Percentiles rank a stretch among this genome's conserved stretches.
phyloP scores from a whole-genome alignment of 2,329 filamentous ascomycete genomes.

The Diplodia intermedia region DNA sequence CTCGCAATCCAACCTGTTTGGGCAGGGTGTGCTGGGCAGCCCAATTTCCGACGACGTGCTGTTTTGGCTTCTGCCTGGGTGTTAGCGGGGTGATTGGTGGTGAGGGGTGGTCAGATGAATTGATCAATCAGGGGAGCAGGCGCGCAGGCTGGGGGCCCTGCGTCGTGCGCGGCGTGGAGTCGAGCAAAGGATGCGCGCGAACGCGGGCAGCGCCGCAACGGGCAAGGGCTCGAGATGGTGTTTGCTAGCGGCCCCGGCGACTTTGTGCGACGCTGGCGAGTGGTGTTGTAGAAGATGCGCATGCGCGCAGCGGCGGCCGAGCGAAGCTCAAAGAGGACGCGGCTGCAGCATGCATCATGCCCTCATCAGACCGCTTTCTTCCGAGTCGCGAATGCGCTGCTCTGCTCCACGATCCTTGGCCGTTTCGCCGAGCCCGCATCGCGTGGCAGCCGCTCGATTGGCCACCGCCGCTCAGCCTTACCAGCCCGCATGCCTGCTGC shows the following conservation, averaged over 20 bases:
- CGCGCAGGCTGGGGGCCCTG: constrained; percentile 17
- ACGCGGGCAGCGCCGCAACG: constrained; percentile 24
- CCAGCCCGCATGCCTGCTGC: constrained; percentile 22
- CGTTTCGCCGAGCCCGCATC: constrained; percentile 20
- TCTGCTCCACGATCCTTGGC: constrained; percentile 13
- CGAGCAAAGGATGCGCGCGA: constrained; percentile 4
- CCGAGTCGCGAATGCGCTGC: constrained; percentile 17
- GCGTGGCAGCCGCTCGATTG: constrained; percentile 20
- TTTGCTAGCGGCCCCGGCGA: constrained; percentile 16
- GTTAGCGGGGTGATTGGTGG: constrained; percentile 26
- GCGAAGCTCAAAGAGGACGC: constrained; percentile 2
- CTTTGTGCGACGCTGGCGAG: not conserved
- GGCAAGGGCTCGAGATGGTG: constrained; percentile 14
- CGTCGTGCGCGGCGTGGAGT: constrained; percentile 5
- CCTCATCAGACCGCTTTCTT: constrained; percentile 28
- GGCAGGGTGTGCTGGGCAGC: constrained; percentile 1
- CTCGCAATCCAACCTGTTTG: constrained; percentile 25
- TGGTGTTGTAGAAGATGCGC: too few species aligned
- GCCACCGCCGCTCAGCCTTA: constrained; percentile 20
- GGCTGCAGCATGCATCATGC: constrained; percentile 18
- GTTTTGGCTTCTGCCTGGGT: constrained; percentile 18
- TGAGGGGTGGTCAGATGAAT: constrained; percentile 29
- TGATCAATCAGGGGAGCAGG: constrained; percentile 27
- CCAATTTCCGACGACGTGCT: constrained; percentile 12
- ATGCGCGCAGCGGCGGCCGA: not conserved